Base-by-base conservation (phyloP, 2,329 filamentous ascomycete genomes). In the Diaporthe citriasiana region DNA sequence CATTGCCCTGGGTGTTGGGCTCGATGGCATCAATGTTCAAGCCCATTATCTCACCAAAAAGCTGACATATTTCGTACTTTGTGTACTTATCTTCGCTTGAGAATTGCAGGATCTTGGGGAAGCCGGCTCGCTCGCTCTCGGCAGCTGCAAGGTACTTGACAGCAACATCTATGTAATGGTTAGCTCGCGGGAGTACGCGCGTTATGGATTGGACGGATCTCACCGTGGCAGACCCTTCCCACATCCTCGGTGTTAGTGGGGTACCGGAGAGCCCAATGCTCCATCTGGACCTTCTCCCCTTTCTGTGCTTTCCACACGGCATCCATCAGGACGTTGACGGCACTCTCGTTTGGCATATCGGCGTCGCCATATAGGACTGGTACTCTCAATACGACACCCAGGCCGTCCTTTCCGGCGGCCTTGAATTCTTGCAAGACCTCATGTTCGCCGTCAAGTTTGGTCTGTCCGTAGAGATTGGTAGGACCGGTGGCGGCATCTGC, bases 201-300 rank as follows among this genome's bases (percentile, higher is more conserved):
- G 13, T 35, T 9, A n/a, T 53, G 19, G 33, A 38, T 33, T 7
- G 40, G 30, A 71, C 73, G n/a, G 30, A 73, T 83, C 86, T 78
- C 85, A 91, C 90, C 90, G 76, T 91, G 88, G 78, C 92, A 93
- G 59, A 98, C 93, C 51, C 95, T 88, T 25, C 89, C 95, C 25
- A 97, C 92, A 80, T 98, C 95, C 80, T 95, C 93, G 0, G 95
- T 97, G 81, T 97, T 97, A 10, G 95, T 97, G 12, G 95, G 95
- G 84, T 94, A 97, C 38, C 95, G 89, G 68, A 93, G 84, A 1
- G 94, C 92, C 91, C 94, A 97, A 82, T 97, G 92, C 79, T 98
- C 95, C 91, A 97, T 95, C 80, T 90, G 92, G 53, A 95, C 86
- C 73, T 88, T 88, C 1, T 87, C 86, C 7, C 86, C 89, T 66